Percentiles rank a stretch among this genome's conserved stretches.
Conservation (phyloP, 1,284 basidiomycete genomes). For the Bondarzewia mesenterica region DNA sequence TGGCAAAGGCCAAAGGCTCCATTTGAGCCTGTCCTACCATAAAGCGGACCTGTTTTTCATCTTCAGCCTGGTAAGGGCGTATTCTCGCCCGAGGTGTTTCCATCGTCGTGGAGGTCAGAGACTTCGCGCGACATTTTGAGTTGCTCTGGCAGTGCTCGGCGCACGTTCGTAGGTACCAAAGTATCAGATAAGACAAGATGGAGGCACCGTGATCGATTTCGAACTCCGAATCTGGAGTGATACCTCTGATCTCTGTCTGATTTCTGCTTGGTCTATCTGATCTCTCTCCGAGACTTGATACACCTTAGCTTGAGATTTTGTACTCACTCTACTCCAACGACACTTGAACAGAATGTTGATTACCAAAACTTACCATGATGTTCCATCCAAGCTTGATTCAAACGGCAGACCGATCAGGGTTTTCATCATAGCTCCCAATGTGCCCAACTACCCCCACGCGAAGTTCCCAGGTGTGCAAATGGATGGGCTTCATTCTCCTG, state of each 20-base stretch:
- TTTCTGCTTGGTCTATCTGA: too few species aligned
- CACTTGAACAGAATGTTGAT: conserved; percentile 57
- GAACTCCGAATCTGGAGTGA: too few species aligned
- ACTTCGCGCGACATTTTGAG: too few species aligned
- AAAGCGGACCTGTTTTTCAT: conserved; percentile 39
- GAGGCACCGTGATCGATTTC: too few species aligned
- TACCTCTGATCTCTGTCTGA: too few species aligned
- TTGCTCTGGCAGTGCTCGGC: too few species aligned
- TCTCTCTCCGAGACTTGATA: too few species aligned
- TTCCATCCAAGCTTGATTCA: conserved; percentile 59
- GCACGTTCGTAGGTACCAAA: too few species aligned
- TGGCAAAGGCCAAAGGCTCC: conserved; percentile 66
- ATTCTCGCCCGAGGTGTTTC: conserved; percentile 33
- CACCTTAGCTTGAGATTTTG: too few species aligned
- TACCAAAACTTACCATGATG: conserved; percentile 69
- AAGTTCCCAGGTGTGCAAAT: conserved; percentile 69
- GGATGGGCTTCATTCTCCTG: conserved; percentile 6
- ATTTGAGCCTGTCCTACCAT: conserved; percentile 61
- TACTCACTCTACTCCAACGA: too few species aligned
- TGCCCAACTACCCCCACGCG: conserved; percentile 70
- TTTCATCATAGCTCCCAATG: conserved; percentile 63
- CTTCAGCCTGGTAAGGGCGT: conserved; percentile 35
- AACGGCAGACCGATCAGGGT: conserved; percentile 68
- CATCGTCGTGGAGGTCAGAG: conserved; percentile 3
- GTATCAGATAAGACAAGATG: conserved; percentile 9